phyloP scores from a whole-genome alignment of 2,329 filamentous ascomycete species.

The Beauveria medogensis region DNA sequence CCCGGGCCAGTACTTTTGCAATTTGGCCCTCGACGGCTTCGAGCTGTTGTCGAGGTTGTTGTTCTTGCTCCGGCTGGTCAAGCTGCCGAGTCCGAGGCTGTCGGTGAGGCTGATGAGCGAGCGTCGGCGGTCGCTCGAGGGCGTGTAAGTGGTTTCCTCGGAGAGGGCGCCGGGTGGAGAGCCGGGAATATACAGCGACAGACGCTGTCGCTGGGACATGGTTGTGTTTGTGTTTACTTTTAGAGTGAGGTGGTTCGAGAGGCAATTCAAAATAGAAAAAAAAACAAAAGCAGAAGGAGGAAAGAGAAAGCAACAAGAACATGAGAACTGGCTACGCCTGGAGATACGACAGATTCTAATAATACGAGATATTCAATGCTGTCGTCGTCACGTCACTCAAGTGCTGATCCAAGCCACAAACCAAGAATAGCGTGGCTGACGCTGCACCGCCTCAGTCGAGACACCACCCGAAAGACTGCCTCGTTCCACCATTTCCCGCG shows the following conservation, averaged over 20 bases:
- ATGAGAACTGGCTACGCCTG: too few relatives aligned
- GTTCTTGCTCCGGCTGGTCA: background rate
- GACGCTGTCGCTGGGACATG: slow-evolving; percentile 3
- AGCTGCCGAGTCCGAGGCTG: background rate
- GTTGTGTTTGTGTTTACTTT: background rate
- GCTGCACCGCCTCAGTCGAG: slow-evolving; percentile 3
- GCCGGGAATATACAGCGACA: background rate
- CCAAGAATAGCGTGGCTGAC: background rate
- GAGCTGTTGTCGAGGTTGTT: background rate
- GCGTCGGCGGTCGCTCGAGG: slow-evolving; percentile 7
- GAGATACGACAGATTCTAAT: background rate
- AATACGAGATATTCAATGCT: background rate
- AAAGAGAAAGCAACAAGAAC: background rate
- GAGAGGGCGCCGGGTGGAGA: background rate
- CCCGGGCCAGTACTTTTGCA: slow-evolving; percentile 4
- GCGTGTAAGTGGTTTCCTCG: slow-evolving; percentile 3
- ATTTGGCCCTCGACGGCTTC: background rate
- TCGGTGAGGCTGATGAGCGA: slow-evolving; percentile 10
- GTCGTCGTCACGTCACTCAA: slow-evolving; percentile 4
- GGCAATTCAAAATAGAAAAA: background rate
- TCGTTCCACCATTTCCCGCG: background rate
- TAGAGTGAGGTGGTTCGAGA: background rate
- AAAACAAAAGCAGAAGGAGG: background rate
- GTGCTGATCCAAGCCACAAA: slow-evolving; percentile 9
- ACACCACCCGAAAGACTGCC: background rate